Conservation (phyloP, 768 basidiomycete genomes). For the Amanita inopinata region DNA sequence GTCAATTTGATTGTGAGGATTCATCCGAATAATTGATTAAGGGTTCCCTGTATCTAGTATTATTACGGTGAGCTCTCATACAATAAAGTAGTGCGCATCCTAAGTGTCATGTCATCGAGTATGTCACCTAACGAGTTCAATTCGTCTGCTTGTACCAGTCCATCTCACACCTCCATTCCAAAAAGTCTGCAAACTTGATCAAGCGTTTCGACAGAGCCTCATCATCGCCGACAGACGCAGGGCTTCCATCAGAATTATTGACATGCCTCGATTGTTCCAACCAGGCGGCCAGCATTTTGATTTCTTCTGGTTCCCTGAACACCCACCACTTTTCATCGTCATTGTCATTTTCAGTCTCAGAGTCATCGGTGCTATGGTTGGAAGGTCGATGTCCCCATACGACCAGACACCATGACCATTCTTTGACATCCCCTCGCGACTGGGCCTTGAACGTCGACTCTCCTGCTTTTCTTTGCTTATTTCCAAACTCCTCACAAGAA, state of each 20-base stretch:
- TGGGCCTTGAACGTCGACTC: conserved; percentile 31
- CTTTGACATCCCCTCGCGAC: conserved; percentile 40
- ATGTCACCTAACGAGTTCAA: too few species aligned
- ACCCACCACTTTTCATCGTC: conserved; percentile 62
- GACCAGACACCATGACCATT: conserved; percentile 73
- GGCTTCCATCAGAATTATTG: too few species aligned
- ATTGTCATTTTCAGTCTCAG: conserved; percentile 14
- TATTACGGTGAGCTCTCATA: too few species aligned
- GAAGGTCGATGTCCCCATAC: conserved; percentile 56
- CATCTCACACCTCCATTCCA: conserved; percentile 45
- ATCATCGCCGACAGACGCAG: too few species aligned
- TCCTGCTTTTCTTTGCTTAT: conserved; percentile 29
- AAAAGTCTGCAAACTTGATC: conserved; percentile 47
- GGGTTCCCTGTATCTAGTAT: too few species aligned
- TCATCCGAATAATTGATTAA: neutral
- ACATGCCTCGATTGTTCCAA: conserved; percentile 22
- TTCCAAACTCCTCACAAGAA: neutral
- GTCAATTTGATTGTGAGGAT: conserved; percentile 18
- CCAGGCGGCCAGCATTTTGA: conserved; percentile 59
- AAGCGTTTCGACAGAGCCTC: conserved; percentile 41
- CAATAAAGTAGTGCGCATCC: too few species aligned
- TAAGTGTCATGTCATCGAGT: too few species aligned
- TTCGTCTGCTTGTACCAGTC: conserved; percentile 23
- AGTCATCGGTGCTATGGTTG: neutral
- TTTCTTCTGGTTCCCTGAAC: conserved; percentile 56